Conservation (phyloP, 495 filamentous ascomycete species). For the Penicillium ochrochloron region DNA sequence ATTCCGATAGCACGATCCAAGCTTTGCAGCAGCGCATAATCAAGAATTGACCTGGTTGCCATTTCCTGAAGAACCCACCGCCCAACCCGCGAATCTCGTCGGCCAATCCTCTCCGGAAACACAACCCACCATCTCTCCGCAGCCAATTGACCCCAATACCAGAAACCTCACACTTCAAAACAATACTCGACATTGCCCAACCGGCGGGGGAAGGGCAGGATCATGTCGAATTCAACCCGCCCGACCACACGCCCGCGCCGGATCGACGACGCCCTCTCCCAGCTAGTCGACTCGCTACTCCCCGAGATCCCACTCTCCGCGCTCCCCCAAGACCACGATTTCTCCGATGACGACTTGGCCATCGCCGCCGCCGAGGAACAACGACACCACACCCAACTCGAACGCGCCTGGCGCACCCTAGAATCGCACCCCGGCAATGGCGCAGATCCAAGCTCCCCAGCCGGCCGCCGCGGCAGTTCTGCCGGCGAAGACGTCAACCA, state of each 20-base stretch:
- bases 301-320: constrained; percentile 43
- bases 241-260: constrained; percentile 48
- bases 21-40: not conserved
- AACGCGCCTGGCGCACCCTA: constrained; percentile 51
- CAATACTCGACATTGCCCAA: constrained; percentile 17
- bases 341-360: constrained; percentile 50
- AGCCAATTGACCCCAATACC: constrained; percentile 9
- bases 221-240: constrained; percentile 42
- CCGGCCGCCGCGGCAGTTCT: constrained; percentile 41
- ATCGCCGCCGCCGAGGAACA: constrained; percentile 49
- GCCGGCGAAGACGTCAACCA: constrained; percentile 73
- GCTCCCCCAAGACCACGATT: constrained; percentile 40
- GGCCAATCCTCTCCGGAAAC: not conserved
- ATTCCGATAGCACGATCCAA: constrained; percentile 7
- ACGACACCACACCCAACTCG: constrained; percentile 45
- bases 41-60: not conserved
- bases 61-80: not conserved
- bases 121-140: constrained; percentile 1
- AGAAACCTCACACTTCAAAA: constrained; percentile 7
- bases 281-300: constrained; percentile 57
- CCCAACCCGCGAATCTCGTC: constrained; percentile 6
- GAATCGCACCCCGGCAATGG: constrained; percentile 35
- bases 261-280: constrained; percentile 60
- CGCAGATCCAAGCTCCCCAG: constrained; percentile 37
- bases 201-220: constrained; percentile 24